Conservation (phyloP, 306 rosid species). For the Begonia loranthoides region DNA sequence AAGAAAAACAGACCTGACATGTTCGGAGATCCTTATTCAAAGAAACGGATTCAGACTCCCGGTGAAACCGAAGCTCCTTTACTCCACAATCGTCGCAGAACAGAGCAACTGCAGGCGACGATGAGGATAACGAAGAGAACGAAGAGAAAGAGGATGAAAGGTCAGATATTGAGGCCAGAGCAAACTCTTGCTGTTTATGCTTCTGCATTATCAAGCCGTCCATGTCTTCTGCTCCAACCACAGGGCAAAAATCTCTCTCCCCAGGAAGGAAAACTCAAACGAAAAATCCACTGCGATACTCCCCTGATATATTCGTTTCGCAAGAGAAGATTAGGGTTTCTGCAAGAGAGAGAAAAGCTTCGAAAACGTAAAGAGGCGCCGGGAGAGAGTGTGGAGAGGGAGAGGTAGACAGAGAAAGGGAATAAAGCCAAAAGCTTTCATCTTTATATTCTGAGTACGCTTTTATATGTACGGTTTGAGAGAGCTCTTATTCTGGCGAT, state of each 20-base stretch:
- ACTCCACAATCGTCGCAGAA: constrained; percentile 30
- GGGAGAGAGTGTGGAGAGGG: constrained; percentile 11
- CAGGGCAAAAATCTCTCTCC: constrained; percentile 1
- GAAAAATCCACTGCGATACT: background rate
- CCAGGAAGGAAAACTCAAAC: background rate
- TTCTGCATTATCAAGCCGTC: constrained; percentile 32
- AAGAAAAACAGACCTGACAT: constrained; percentile 37
- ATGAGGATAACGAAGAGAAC: constrained; percentile 12
- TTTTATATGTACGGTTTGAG: too few species aligned
- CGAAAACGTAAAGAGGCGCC: constrained; percentile 49
- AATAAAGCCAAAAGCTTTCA: background rate
- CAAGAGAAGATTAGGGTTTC: constrained; percentile 56
- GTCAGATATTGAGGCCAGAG: constrained; percentile 41
- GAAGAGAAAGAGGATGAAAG: constrained; percentile 27
- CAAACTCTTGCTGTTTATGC: constrained; percentile 32
- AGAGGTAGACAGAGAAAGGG: background rate
- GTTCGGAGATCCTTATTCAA: constrained; percentile 44
- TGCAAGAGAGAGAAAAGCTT: constrained; percentile 7
- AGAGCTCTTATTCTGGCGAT: too few species aligned
- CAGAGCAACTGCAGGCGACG: constrained; percentile 54
- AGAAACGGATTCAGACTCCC: constrained; percentile 26
- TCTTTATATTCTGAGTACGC: constrained; percentile 10
- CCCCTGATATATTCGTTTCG: background rate
- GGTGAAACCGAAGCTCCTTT: constrained; percentile 36
- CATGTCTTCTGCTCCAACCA: constrained; percentile 33